Base-by-base conservation (phyloP, 352 stramenopile species). In the Phytopythium chamaehyphon region DNA sequence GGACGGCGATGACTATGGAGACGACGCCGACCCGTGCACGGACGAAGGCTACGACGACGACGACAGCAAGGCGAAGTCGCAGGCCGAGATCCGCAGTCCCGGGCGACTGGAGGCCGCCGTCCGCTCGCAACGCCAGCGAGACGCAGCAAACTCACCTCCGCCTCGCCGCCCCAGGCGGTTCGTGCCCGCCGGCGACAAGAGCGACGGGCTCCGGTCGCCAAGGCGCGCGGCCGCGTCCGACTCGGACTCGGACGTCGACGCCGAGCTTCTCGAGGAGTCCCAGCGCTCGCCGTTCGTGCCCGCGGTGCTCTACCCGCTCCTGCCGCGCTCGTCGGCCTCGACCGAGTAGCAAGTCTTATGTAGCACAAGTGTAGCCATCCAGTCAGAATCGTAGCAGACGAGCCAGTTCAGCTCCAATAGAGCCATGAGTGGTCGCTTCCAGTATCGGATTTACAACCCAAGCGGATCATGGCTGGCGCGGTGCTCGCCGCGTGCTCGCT, bases 301-400 rank as follows among this genome's bases (percentile, higher is more conserved):
- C 7, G 71, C 68, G 24, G 68, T 88, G 10, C 37, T 90, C 47
- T 87, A 90, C 54, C 79, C 79, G 10, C 66, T 90, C 24, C 53
- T 81, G 2, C 65, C 71, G 0, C 63, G 73, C 22, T 55, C 63
- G 51, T n/a, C n/a, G n/a, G n/a, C n/a, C n/a, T n/a, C n/a, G n/a
- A n/a, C n/a, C n/a, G n/a, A n/a, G n/a, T n/a, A n/a, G n/a, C n/a
- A n/a, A n/a, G n/a, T n/a, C n/a, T 9, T 9, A 33, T 33, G 28
- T 33, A 33, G 28, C 28, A 33, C 28, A 33, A 33, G 28, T 33
- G 28, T 33, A 33, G 28, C 28, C 28, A 33, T 33, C 28, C 5
- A 33, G 28, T 33, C 9, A 9, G 28, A 33, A n/a, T n/a, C n/a
- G n/a, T n/a, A 18, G 38, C 38, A 44, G 38, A 44, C 38, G 38